phyloP scores from a whole-genome alignment of 2,329 filamentous ascomycete genomes.

The Fusarium nygamai region DNA sequence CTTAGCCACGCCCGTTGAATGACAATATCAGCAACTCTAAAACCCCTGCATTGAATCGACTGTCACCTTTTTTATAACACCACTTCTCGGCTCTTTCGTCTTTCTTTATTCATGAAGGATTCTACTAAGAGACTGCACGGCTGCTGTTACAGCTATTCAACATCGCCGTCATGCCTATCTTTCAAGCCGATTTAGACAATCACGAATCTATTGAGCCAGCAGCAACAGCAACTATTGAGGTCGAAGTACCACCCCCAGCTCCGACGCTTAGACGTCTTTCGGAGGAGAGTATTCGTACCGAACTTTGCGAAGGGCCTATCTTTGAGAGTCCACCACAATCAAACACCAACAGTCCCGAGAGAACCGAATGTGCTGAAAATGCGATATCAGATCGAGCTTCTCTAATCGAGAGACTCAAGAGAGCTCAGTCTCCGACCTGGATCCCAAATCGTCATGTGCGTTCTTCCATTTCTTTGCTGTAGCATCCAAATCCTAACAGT shows the following conservation, averaged over 20 bases:
- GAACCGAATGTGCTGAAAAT: slow-evolving; percentile 39
- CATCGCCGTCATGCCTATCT: slow-evolving; percentile 63
- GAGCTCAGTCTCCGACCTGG: slow-evolving; percentile 80
- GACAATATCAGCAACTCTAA: slow-evolving; percentile 2
- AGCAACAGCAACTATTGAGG: slow-evolving; percentile 32
- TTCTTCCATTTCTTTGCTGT: slow-evolving; percentile 16
- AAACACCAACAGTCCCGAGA: slow-evolving; percentile 35
- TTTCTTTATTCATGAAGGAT: slow-evolving; percentile 37
- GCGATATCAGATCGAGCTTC: slow-evolving; percentile 73
- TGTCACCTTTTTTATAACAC: background rate
- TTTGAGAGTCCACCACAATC: slow-evolving; percentile 52
- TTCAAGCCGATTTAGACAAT: slow-evolving; percentile 61
- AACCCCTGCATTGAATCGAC: slow-evolving; percentile 21
- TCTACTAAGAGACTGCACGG: slow-evolving; percentile 30
- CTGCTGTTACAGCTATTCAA: slow-evolving; percentile 48
- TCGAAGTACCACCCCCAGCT: slow-evolving; percentile 21
- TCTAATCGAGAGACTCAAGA: slow-evolving; percentile 86
- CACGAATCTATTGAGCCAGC: slow-evolving; percentile 42
- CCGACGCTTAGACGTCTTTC: slow-evolving; percentile 53
- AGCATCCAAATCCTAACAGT: slow-evolving; percentile 15
- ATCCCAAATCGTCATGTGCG: slow-evolving; percentile 70
- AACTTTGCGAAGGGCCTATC: slow-evolving; percentile 68
- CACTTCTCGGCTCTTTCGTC: background rate
- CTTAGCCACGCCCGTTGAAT: background rate
- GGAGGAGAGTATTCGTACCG: slow-evolving; percentile 69